Percentiles rank a stretch among this genome's conserved stretches.
Conservation (phyloP, 2,329 filamentous ascomycete species). For the Juglanconis sp. region DNA sequence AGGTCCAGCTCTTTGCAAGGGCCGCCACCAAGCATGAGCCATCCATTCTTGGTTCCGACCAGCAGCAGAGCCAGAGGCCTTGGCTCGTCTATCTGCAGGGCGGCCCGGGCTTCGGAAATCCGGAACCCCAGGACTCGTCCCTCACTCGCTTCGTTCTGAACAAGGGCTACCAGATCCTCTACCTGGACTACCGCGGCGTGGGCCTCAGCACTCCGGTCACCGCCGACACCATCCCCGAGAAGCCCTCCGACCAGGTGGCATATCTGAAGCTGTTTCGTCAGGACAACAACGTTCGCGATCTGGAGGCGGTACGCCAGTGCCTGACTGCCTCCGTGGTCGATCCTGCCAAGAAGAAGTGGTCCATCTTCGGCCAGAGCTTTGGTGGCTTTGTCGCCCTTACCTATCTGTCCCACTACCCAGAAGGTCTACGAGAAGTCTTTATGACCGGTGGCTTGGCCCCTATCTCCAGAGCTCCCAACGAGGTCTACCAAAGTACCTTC, state of each 20-base stretch:
- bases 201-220: slow-evolving; percentile 80
- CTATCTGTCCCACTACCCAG: slow-evolving; percentile 77
- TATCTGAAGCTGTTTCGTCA: slow-evolving; percentile 85
- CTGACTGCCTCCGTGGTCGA: slow-evolving; percentile 68
- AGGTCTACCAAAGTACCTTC: slow-evolving; percentile 73
- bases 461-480: slow-evolving; percentile 65
- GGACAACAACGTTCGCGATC: slow-evolving; percentile 85
- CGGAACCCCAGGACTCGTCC: slow-evolving; percentile 68
- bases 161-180: slow-evolving; percentile 79
- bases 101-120: slow-evolving; percentile 77
- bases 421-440: slow-evolving; percentile 78
- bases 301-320: slow-evolving; percentile 76
- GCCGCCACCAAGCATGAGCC: slow-evolving; percentile 65
- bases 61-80: slow-evolving; percentile 18
- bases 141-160: slow-evolving; percentile 70
- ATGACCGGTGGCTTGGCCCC: slow-evolving; percentile 81
- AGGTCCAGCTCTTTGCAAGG: slow-evolving; percentile 74
- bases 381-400: slow-evolving; percentile 83
- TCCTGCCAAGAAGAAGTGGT: slow-evolving; percentile 70
- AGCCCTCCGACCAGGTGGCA: slow-evolving; percentile 60
- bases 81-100: slow-evolving; percentile 73
- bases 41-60: slow-evolving; percentile 47
- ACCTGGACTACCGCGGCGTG: slow-evolving; percentile 88
- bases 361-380: slow-evolving; percentile 85
- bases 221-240: slow-evolving; percentile 63